Evolutionary conservation across 2,329 filamentous ascomycete species (phyloP), one percentile per base, ranked within the genome.

Genomic region (Didymella sp.): DNA sequence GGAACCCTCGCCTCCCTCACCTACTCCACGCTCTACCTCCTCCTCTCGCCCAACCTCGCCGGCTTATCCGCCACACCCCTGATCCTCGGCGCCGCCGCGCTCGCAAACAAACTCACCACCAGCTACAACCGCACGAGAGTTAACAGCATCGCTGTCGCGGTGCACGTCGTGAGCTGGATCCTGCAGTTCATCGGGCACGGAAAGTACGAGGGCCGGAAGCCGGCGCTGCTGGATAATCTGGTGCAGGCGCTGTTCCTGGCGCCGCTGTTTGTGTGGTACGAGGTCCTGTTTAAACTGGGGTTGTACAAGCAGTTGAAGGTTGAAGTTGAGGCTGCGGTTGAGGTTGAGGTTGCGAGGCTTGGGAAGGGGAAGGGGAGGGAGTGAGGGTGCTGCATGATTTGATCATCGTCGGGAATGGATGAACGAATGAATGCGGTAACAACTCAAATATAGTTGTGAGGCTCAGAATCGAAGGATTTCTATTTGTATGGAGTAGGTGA

Each of bases 211-310:
- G 87, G 90, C 7, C 85, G 94, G 51, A 91, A 92, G 6, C 94
- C 94, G 4, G 94, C 93, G 12, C 78, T 97, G 66, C 79, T 98
- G 53, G 93, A 97, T 77, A 98, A 96, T 71, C 77, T 98, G 40
- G 83, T 95, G 48, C 95, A 98, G 78, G 93, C 95, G 35, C 76
- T 98, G 63, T 93, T 98, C 71, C 81, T 98, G 31, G 95, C 94
- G 1, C 95, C 95, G 25, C 87, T 99, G 71, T 99, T 98, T 70
- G 94, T 98, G 54, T 98, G 95, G 91, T 89, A 98, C 67, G 93
- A 98, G 80, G 77, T 94, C 11, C 81, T 98, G 41, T 98, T 98
- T 80, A 87, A 84, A 72, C 84, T 96, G 53, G 94, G 94, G 25
- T 97, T 97, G 77, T 86, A 94, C 59, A 81, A 80, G 13, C 65